Percentiles rank a stretch among this genome's conserved stretches.
phyloP scores from a whole-genome alignment of 2,329 filamentous ascomycete genomes.

The Sarocladium oryzae region DNA sequence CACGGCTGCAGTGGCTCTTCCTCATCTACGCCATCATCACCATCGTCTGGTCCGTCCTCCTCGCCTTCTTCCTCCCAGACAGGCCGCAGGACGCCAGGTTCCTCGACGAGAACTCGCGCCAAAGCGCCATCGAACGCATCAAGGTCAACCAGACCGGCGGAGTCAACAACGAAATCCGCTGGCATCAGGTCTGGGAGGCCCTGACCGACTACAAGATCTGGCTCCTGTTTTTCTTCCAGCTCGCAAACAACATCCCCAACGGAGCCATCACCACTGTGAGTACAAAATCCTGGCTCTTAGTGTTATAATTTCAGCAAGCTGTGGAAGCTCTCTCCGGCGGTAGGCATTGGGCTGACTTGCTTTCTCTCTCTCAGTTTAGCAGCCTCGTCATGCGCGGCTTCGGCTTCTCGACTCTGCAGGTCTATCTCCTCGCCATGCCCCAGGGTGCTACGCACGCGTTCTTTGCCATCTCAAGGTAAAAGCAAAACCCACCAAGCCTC shows the following conservation, averaged over 20 bases:
- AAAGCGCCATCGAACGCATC: slow-evolving; percentile 60
- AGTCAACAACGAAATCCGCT: slow-evolving; percentile 36
- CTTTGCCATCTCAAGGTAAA: slow-evolving; percentile 1
- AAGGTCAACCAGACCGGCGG: slow-evolving; percentile 43
- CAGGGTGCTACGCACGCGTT: background rate
- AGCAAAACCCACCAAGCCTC: too few species aligned
- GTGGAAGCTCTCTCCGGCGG: too few species aligned
- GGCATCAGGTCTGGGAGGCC: slow-evolving; percentile 42
- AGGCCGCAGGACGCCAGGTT: slow-evolving; percentile 15
- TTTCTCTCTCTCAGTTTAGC: slow-evolving; percentile 12
- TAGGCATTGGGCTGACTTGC: too few species aligned
- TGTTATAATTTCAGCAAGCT: background rate
- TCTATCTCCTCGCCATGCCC: slow-evolving; percentile 6
- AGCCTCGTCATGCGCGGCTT: slow-evolving; percentile 18
- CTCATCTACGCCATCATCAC: slow-evolving; percentile 14
- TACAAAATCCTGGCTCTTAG: background rate
- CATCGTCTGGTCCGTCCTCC: background rate
- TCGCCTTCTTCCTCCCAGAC: slow-evolving; percentile 15
- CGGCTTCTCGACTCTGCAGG: slow-evolving; percentile 15
- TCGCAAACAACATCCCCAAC: slow-evolving; percentile 48
- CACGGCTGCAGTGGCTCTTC: slow-evolving; percentile 10
- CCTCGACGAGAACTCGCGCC: slow-evolving; percentile 50
- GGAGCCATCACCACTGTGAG: slow-evolving; percentile 30
- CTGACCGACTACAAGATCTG: slow-evolving; percentile 47
- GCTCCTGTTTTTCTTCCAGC: slow-evolving; percentile 42